phyloP scores from a whole-genome alignment of 1,284 basidiomycete species.

The Ganoderma resinaceum region DNA sequence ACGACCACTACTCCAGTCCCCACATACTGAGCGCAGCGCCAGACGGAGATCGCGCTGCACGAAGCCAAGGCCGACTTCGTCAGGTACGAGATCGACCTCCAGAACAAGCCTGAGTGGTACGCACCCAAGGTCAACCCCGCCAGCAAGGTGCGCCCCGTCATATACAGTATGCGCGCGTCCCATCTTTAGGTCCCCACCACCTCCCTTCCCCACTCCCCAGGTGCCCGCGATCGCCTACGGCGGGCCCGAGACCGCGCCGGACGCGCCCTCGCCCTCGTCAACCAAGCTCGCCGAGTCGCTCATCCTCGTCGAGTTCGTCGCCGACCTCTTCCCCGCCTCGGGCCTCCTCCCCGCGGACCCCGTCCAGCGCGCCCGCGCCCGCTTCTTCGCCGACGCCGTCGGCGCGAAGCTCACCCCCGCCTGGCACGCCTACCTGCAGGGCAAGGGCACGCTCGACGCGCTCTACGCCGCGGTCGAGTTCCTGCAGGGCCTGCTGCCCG shows the following conservation, averaged over 20 bases:
- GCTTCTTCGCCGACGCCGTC: conserved; percentile 65
- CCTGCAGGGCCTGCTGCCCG: conserved; percentile 41
- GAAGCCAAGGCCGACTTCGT: conserved; percentile 36
- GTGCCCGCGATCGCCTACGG: conserved; percentile 66
- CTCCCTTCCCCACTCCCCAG: not conserved
- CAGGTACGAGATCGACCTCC: conserved; percentile 34
- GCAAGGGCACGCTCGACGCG: conserved; percentile 48
- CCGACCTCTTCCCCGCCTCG: conserved; percentile 56
- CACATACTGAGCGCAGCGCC: not conserved
- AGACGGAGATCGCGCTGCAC: conserved; percentile 26
- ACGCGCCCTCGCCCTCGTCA: conserved; percentile 62
- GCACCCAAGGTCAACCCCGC: conserved; percentile 47
- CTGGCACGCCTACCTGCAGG: conserved; percentile 36
- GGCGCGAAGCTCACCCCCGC: conserved; percentile 51
- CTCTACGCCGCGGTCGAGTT: conserved; percentile 44
- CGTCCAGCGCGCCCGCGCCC: conserved; percentile 58
- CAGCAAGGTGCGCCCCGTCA: conserved; percentile 39
- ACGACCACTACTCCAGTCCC: not conserved
- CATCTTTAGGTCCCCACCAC: not conserved
- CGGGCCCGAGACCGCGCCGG: conserved; percentile 56
- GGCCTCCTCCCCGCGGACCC: conserved; percentile 59
- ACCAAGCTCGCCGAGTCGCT: conserved; percentile 66
- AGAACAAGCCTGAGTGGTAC: conserved; percentile 49
- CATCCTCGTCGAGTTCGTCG: conserved; percentile 67
- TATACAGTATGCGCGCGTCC: not conserved